phyloP scores from a whole-genome alignment of 1,139 yeast genomes.

The Blastobotrys elegans region DNA sequence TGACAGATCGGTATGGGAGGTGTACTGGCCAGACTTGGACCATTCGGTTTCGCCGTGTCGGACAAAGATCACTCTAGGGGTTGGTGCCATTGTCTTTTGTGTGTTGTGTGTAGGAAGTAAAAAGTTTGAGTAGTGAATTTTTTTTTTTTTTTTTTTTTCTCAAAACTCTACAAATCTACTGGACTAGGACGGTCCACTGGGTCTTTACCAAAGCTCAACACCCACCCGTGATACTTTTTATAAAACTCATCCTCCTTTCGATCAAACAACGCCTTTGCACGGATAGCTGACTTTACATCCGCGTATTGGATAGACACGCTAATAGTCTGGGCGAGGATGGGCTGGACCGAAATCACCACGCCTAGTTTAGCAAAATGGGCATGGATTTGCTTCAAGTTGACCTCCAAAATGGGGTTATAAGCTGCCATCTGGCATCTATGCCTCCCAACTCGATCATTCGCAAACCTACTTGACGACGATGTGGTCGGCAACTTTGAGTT shows the following conservation, averaged over 20 bases:
- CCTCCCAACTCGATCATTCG: not conserved
- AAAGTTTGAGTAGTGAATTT: too few relatives aligned
- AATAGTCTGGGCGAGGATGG: slow-evolving; percentile 56
- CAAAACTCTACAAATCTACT: slow-evolving; percentile 10
- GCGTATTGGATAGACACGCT: slow-evolving; percentile 60
- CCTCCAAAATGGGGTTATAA: slow-evolving; percentile 30
- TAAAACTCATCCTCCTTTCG: slow-evolving; percentile 31
- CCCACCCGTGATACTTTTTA: slow-evolving; percentile 55
- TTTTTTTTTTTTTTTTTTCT: too few relatives aligned
- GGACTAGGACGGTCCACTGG: slow-evolving; percentile 54
- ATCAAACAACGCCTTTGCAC: slow-evolving; percentile 50
- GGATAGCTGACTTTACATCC: slow-evolving; percentile 58
- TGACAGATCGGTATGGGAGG: slow-evolving; percentile 76
- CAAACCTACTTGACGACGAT: not conserved
- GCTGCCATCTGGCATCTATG: slow-evolving; percentile 5
- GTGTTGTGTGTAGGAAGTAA: too few relatives aligned
- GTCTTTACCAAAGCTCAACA: slow-evolving; percentile 63
- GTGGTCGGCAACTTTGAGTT: slow-evolving; percentile 1
- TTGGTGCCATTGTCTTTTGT: slow-evolving; percentile 22
- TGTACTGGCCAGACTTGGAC: slow-evolving; percentile 90
- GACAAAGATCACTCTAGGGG: slow-evolving; percentile 74
- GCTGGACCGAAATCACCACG: slow-evolving; percentile 54
- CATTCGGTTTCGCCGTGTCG: slow-evolving; percentile 92
- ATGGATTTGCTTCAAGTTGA: slow-evolving; percentile 40
- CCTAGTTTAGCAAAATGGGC: slow-evolving; percentile 57